Evolutionary conservation across 2,329 filamentous ascomycete genomes (phyloP), one percentile per base, ranked within the genome.

Genomic region (Hymenoscyphus fraxineus): DNA sequence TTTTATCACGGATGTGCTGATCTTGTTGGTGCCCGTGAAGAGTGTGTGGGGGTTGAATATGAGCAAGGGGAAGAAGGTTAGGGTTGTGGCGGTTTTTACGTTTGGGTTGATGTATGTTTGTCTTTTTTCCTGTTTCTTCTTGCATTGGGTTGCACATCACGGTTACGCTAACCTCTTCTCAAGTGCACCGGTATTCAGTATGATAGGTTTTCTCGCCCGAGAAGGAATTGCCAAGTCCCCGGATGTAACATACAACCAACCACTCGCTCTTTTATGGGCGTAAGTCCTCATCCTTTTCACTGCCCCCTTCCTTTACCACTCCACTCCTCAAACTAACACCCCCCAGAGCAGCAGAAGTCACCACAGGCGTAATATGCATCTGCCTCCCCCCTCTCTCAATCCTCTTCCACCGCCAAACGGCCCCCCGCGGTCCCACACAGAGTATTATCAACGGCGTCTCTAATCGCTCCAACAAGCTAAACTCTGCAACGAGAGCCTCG

Each of bases 41-140:
- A 19, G 40, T 55, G 61, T 63, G 9, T 55, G 40, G 38, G 32
- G 51, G 3, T 31, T 63, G 56, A 54, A 59, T 22, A 51, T 63
- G 61, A 63, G 31, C 2, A 47, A 15, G 40, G 9, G 6, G 56
- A 63, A 55, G 61, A 63, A 63, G 57, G 32, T 63, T 16, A 16
- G 58, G 7, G 61, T 63, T 59, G 27, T 63, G n/a, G 3, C 35
- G 7, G 38, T 51, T 6, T 63, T 63, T 39, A 59, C 61, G 1
- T 63, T 63, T 59, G 61, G 56, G 15, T 40, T 59, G 19, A 35
- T 57, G 61, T 63, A 55, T 4, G 61, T 58, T 9, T 39, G 2
- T 3, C 15, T 15, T 31, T 19, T 55, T 13, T 31, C n/a, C 10
- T 16, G 6, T 1, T 6, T 55, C 5, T 55, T 13, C 10, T 22